phyloP scores from a whole-genome alignment of 176 grass and related monocot genomes.

The Phoenix dactylifera region DNA sequence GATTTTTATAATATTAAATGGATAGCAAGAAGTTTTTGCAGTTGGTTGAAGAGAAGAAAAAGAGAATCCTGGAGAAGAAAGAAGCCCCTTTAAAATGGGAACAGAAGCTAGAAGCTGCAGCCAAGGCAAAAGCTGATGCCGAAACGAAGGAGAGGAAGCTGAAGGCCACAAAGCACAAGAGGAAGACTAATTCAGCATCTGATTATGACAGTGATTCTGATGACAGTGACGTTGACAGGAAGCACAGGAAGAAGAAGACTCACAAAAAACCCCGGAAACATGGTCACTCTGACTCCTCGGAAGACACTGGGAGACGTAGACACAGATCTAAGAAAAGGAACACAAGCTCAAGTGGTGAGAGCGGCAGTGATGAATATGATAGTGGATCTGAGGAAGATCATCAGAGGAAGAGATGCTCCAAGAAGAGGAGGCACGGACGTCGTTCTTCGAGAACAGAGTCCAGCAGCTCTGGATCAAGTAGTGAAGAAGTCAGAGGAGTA shows the following conservation, averaged over 20 bases:
- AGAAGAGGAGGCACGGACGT: constrained; percentile 32
- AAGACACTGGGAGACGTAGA: constrained; percentile 31
- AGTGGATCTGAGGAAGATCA: constrained; percentile 30
- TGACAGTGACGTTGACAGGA: constrained; percentile 32
- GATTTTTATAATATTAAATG: constrained; percentile 41
- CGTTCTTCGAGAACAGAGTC: constrained; percentile 34
- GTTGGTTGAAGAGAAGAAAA: constrained; percentile 87
- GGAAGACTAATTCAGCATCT: constrained; percentile 40
- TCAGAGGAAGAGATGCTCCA: constrained; percentile 30
- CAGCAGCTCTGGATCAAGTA: constrained; percentile 33
- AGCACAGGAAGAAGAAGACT: constrained; percentile 58
- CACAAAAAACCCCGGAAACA: constrained; percentile 54
- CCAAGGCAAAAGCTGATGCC: constrained; percentile 54
- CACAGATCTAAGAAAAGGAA: constrained; percentile 29
- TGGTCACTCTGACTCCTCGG: constrained; percentile 32
- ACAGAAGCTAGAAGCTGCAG: constrained; percentile 81
- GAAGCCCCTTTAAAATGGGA: constrained; percentile 91
- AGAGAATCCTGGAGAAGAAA: constrained; percentile 71
- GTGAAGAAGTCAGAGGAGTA: constrained; percentile 16
- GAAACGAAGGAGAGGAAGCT: constrained; percentile 56
- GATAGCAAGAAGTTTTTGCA: constrained; percentile 83
- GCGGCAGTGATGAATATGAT: constrained; percentile 18
- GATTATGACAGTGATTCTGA: constrained; percentile 44
- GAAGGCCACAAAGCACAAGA: constrained; percentile 50
- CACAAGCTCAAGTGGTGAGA: constrained; percentile 35